Conservation (phyloP, 2,329 filamentous ascomycete species). For the Venturia nashicola region DNA sequence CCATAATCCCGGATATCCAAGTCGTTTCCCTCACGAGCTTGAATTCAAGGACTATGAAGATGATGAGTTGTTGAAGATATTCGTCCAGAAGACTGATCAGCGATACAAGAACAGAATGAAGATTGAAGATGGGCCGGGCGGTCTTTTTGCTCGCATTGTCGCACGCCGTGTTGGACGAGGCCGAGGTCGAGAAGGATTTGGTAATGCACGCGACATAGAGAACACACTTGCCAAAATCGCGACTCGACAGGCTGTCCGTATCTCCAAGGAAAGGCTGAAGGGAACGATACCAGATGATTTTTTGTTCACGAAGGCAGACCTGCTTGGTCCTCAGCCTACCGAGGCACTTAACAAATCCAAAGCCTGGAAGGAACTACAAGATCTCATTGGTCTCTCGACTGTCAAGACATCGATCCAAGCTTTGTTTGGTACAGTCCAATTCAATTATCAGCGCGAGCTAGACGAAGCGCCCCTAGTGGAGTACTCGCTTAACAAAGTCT, state of each 20-base stretch:
- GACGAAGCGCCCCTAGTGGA: conserved; percentile 45
- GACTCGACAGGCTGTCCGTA: conserved; percentile 45
- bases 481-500: conserved; percentile 55
- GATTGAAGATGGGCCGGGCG: conserved; percentile 44
- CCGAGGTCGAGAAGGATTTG: conserved; percentile 55
- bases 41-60: conserved; percentile 60
- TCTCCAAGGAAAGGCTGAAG: conserved; percentile 35
- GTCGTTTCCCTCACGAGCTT: conserved; percentile 54
- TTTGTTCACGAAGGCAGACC: conserved; percentile 50
- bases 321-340: conserved; percentile 57
- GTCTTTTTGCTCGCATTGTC: conserved; percentile 53
- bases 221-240: conserved; percentile 45
- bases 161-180: conserved; percentile 48
- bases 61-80: conserved; percentile 49
- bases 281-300: conserved; percentile 40
- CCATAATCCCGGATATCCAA: conserved; percentile 59
- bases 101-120: conserved; percentile 45
- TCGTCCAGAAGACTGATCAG: conserved; percentile 40
- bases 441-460: conserved; percentile 56
- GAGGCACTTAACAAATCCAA: conserved; percentile 37
- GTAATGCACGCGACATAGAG: conserved; percentile 58
- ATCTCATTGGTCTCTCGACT: conserved; percentile 43
- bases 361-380: conserved; percentile 47
- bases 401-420: conserved; percentile 51
- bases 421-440: conserved; percentile 47